Evolutionary conservation across 2,329 filamentous ascomycete species (phyloP).

Genomic region (Lasiodiplodia hormozganensis): DNA sequence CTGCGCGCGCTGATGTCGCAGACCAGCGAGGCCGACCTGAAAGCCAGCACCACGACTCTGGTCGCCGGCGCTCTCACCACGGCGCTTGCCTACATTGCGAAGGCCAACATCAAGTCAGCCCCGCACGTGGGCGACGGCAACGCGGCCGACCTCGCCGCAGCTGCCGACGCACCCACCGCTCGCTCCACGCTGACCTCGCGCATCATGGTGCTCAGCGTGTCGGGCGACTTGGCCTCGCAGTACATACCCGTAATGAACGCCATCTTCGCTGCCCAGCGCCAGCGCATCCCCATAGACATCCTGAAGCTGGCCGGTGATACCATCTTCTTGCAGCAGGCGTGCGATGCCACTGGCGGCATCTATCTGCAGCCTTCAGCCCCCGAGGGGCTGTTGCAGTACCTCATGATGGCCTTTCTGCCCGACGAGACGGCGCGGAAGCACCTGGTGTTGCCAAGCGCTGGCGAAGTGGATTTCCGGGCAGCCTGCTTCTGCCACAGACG

Average conservation of each 20-base stretch:
- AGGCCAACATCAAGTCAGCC: constrained; percentile 65
- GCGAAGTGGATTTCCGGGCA: constrained; percentile 94
- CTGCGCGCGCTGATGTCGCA: constrained; percentile 74
- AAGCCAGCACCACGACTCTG: constrained; percentile 77
- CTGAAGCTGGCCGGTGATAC: constrained; percentile 84
- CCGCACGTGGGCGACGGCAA: constrained; percentile 50
- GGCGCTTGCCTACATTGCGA: constrained; percentile 89
- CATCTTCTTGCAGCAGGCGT: constrained; percentile 92
- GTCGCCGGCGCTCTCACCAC: constrained; percentile 91
- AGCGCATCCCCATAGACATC: constrained; percentile 90
- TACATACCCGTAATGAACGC: constrained; percentile 99
- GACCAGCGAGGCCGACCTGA: constrained; percentile 69
- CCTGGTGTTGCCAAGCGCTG: constrained; percentile 79
- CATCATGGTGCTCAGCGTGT: constrained; percentile 89
- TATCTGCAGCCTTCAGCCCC: constrained; percentile 65
- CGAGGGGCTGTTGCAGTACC: constrained; percentile 80
- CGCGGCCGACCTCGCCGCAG: constrained; percentile 50
- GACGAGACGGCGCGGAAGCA: constrained; percentile 69
- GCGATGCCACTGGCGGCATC: constrained; percentile 73
- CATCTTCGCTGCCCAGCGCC: constrained; percentile 91
- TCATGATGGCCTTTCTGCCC: constrained; percentile 93
- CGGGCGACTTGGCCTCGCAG: constrained; percentile 82
- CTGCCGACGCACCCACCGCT: constrained; percentile 40
- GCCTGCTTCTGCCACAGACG: constrained; percentile 95
- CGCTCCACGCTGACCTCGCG: constrained; percentile 71